Evolutionary conservation across 257 asterid genomes (phyloP).

Genomic region (Thymus quinquecostatus): DNA sequence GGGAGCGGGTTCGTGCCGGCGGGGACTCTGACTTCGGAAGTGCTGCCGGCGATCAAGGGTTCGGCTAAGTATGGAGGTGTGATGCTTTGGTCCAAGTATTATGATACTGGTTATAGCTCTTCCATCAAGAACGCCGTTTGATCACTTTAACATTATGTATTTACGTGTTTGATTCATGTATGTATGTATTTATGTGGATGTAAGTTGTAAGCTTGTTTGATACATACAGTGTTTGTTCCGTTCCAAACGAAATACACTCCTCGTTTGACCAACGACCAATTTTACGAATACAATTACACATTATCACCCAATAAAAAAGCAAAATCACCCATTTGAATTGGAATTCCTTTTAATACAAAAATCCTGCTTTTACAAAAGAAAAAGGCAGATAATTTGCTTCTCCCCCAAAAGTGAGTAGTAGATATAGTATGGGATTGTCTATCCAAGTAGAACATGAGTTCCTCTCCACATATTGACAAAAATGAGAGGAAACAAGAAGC

Average conservation of each 20-base stretch:
- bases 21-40: constrained; percentile 3
- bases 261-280: neutral
- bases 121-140: constrained; percentile 23
- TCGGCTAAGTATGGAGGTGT: constrained; percentile 27
- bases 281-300: neutral
- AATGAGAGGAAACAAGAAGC: constrained; percentile 38
- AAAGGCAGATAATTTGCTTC: neutral
- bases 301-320: neutral
- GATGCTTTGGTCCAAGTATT: constrained; percentile 29
- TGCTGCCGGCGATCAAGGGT: constrained; percentile 16
- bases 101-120: constrained; percentile 18
- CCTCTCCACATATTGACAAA: constrained; percentile 44
- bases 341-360: too few relatives aligned
- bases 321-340: neutral
- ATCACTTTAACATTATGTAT: neutral
- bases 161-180: neutral
- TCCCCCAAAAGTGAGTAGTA: neutral
- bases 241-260: too few relatives aligned
- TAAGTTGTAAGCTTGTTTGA: too few relatives aligned
- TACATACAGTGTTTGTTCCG: too few relatives aligned
- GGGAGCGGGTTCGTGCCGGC: constrained; percentile 23
- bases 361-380: neutral
- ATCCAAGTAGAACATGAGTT: constrained; percentile 19
- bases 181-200: neutral
- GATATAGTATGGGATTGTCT: neutral